phyloP scores from a whole-genome alignment of 2,329 filamentous ascomycete genomes.

The Clonostachys byssicola region DNA sequence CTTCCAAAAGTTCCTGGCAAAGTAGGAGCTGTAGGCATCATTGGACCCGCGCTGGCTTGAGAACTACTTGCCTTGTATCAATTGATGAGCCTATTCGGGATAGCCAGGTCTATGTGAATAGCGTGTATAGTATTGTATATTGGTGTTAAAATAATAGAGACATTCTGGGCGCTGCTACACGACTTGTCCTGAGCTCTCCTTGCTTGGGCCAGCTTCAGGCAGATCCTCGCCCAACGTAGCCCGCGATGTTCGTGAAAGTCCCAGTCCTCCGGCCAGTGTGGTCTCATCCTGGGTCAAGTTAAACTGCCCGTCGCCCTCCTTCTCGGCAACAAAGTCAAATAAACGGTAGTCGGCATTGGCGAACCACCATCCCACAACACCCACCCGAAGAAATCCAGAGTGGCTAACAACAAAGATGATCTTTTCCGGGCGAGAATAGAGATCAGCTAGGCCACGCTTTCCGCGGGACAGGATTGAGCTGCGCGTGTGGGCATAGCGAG shows the following conservation, averaged over 20 bases:
- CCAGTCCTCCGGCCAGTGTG: slow-evolving; percentile 26
- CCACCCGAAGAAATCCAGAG: slow-evolving; percentile 57
- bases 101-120: background rate
- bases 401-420: slow-evolving; percentile 62
- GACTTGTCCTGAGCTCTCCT: too few relatives aligned
- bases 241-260: slow-evolving; percentile 23
- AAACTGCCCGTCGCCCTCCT: background rate
- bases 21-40: slow-evolving; percentile 36
- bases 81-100: background rate
- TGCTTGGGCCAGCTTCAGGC: slow-evolving; percentile 6
- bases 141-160: too few relatives aligned
- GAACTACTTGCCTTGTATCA: background rate
- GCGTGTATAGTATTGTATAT: background rate
- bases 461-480: slow-evolving; percentile 51
- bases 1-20: slow-evolving; percentile 90
- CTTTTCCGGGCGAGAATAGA: slow-evolving; percentile 52
- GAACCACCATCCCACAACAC: slow-evolving; percentile 49
- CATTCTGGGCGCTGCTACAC: too few relatives aligned
- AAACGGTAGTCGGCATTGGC: slow-evolving; percentile 63
- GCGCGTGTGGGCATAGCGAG: slow-evolving; percentile 47
- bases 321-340: slow-evolving; percentile 43
- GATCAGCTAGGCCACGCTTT: slow-evolving; percentile 39
- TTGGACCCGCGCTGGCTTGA: background rate
- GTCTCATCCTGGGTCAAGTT: slow-evolving; percentile 39
- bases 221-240: slow-evolving; percentile 32